Conservation (phyloP, 306 rosid genomes). For the Adenanthera pavonina region DNA sequence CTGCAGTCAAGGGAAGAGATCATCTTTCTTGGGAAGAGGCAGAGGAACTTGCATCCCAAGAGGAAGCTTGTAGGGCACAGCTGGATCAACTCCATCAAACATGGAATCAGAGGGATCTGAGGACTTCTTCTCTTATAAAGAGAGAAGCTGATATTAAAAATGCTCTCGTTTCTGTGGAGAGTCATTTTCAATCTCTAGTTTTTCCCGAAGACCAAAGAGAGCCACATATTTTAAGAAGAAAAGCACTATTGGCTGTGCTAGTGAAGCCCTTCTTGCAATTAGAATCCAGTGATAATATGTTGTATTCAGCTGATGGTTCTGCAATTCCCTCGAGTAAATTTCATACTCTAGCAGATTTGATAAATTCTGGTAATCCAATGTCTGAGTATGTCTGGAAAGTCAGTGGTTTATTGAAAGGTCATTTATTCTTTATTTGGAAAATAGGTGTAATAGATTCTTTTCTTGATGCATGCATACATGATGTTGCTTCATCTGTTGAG, state of each 20-base stretch:
- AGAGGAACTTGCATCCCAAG: conserved; percentile 95
- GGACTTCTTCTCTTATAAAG: conserved; percentile 69
- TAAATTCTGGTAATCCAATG: conserved; percentile 79
- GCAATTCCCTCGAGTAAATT: conserved; percentile 50
- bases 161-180: conserved; percentile 65
- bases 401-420: conserved; percentile 61
- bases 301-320: conserved; percentile 65
- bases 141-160: conserved; percentile 87
- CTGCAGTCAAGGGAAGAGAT: conserved; percentile 88
- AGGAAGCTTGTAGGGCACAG: conserved; percentile 93
- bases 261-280: conserved; percentile 79
- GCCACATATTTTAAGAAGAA: conserved; percentile 58
- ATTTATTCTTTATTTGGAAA: conserved; percentile 93
- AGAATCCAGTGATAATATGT: conserved; percentile 68
- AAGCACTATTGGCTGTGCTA: conserved; percentile 62
- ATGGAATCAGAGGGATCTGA: conserved; percentile 88
- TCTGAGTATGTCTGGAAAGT: conserved; percentile 85
- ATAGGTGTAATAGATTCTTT: conserved; percentile 80
- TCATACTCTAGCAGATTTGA: conserved; percentile 60
- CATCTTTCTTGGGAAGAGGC: conserved; percentile 99
- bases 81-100: conserved; percentile 89
- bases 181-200: conserved; percentile 75
- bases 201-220: conserved; percentile 63
- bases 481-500: conserved; percentile 84
- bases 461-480: conserved; percentile 85